These are phyloP conservation scores for Fusarium tjaetaba DNA, from an alignment of 2,329 filamentous ascomycete species.

Conservation along the genomic window DNA sequence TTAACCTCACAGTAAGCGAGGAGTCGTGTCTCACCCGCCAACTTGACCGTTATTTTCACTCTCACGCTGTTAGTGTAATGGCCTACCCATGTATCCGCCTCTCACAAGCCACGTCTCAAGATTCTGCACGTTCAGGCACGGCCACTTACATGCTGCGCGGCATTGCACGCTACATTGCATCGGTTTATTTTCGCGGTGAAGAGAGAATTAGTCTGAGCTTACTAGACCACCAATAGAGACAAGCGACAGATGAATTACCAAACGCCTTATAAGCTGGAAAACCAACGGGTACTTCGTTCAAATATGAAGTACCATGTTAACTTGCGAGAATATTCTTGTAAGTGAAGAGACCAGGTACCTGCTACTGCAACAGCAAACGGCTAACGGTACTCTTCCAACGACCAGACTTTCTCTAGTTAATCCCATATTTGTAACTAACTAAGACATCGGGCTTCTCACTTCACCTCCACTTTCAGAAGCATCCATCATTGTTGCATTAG, in stretches of 20 bases:
- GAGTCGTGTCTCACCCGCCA: neutral
- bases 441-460: neutral
- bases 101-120: neutral
- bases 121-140: neutral
- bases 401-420: neutral
- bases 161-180: neutral
- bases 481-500: neutral
- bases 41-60: neutral
- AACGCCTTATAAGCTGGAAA: accelerated
- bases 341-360: neutral
- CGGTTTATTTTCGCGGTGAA: neutral
- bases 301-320: neutral
- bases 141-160: neutral
- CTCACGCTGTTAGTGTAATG: neutral
- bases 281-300: too few species aligned
- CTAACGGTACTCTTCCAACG: neutral
- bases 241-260: neutral
- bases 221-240: neutral
- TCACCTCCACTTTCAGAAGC: neutral
- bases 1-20: neutral
- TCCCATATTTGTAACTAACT: neutral
- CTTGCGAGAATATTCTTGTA: neutral
- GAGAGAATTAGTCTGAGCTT: neutral
- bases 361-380: neutral
- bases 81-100: neutral